phyloP scores from a whole-genome alignment of 768 basidiomycete species.

The Mycena latifolia region DNA sequence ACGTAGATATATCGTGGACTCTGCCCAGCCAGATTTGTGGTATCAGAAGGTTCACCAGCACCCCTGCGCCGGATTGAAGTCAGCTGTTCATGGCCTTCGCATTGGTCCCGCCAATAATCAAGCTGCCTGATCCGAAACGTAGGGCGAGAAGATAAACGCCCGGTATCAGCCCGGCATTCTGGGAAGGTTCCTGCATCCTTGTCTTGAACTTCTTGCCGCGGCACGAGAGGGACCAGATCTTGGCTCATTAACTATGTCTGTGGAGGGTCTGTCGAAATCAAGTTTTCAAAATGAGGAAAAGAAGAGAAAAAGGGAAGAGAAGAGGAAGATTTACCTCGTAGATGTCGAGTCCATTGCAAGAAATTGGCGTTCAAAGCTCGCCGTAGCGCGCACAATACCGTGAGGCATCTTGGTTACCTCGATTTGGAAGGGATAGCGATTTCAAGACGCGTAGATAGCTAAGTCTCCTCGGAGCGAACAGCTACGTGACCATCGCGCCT shows the following conservation, averaged over 20 bases:
- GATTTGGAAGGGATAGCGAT: not conserved
- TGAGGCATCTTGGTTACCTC: not conserved
- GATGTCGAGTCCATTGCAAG: not conserved
- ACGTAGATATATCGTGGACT: slow-evolving; percentile 3
- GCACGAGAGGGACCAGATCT: too few relatives aligned
- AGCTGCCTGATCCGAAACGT: slow-evolving; percentile 4
- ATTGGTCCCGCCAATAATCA: slow-evolving; percentile 1
- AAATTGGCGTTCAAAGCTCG: slow-evolving; percentile 3
- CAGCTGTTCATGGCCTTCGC: slow-evolving; percentile 3
- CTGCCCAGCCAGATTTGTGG: not conserved
- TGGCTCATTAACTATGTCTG: too few relatives aligned
- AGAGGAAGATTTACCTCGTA: slow-evolving; percentile 5
- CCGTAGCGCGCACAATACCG: not conserved
- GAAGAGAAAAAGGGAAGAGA: not conserved
- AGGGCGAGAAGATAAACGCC: not conserved
- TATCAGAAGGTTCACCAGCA: slow-evolving; percentile 1
- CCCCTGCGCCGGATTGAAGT: not conserved
- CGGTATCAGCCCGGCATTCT: not conserved
- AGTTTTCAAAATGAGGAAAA: slow-evolving; percentile 3
- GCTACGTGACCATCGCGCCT: too few relatives aligned
- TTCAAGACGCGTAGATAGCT: too few relatives aligned
- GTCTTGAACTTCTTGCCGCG: too few relatives aligned
- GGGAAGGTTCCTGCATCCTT: too few relatives aligned
- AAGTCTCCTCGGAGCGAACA: too few relatives aligned
- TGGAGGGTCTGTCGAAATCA: too few relatives aligned